Percentiles rank a stretch among this genome's conserved stretches.
phyloP scores from a whole-genome alignment of 2,329 filamentous ascomycete genomes.

The Didymosphaeria variabile region DNA sequence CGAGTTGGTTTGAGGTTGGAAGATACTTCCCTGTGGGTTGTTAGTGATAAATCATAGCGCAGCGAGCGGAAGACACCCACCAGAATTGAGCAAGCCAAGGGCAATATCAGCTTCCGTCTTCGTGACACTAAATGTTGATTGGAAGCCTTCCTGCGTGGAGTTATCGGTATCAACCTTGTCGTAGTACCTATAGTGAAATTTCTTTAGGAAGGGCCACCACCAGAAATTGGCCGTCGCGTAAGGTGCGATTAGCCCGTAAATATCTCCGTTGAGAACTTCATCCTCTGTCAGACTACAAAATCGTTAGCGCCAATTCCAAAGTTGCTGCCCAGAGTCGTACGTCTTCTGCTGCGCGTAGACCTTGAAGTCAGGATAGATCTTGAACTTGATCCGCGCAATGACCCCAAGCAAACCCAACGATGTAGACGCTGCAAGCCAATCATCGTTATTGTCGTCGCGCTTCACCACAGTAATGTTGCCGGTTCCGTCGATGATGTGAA shows the following conservation, averaged over 20 bases:
- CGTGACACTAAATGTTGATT: constrained; percentile 62
- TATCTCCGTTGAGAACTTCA: constrained; percentile 60
- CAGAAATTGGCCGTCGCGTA: constrained; percentile 63
- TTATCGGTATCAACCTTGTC: constrained; percentile 54
- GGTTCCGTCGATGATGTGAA: constrained; percentile 61
- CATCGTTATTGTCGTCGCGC: constrained; percentile 55
- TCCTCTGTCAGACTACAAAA: constrained; percentile 48
- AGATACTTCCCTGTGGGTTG: constrained; percentile 49
- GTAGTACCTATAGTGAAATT: constrained; percentile 65
- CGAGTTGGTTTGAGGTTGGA: constrained; percentile 59
- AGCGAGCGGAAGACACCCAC: constrained; percentile 24
- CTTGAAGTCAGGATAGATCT: constrained; percentile 62
- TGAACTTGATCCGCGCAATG: constrained; percentile 60
- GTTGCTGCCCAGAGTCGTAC: constrained; percentile 43
- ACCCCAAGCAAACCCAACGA: constrained; percentile 60
- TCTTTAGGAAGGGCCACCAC: constrained; percentile 63
- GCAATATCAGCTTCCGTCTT: constrained; percentile 55
- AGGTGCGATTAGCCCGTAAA: constrained; percentile 60
- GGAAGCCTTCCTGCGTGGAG: constrained; percentile 59
- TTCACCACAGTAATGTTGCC: constrained; percentile 56
- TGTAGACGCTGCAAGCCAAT: constrained; percentile 63
- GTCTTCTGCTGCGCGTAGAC: constrained; percentile 61
- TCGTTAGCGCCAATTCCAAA: not conserved
- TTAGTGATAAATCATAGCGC: constrained; percentile 7
- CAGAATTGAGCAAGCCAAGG: constrained; percentile 56